phyloP scores from a whole-genome alignment of 1,284 basidiomycete species.

The Trametes sp. region DNA sequence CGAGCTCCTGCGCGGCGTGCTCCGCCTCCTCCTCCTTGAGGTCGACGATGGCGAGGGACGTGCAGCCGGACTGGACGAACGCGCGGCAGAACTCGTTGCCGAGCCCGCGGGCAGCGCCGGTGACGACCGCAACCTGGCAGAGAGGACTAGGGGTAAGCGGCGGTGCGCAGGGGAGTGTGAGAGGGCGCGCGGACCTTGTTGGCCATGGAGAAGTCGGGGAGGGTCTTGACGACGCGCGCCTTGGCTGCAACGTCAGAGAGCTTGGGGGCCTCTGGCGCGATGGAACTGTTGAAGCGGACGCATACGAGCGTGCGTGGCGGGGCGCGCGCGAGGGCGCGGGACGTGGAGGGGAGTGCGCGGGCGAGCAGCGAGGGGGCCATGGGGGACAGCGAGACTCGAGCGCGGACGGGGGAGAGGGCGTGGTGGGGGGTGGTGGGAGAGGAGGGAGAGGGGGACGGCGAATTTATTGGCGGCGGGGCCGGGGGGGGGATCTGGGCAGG shows the following conservation, averaged over 20 bases:
- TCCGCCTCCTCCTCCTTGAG: constrained; percentile 79
- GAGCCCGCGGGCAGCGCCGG: constrained; percentile 92
- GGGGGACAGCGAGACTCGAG: constrained; percentile 21
- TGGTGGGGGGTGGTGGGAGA: constrained; percentile 22
- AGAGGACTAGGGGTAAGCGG: neutral
- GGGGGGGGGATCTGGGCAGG: constrained; percentile 15
- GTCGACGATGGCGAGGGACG: constrained; percentile 85
- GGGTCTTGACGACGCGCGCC: constrained; percentile 47
- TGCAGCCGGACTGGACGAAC: constrained; percentile 89
- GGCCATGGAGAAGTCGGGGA: constrained; percentile 73
- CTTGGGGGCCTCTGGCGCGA: constrained; percentile 9
- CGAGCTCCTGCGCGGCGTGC: constrained; percentile 78
- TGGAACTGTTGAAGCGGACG: constrained; percentile 36
- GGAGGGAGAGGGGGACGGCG: constrained; percentile 16
- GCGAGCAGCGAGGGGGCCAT: constrained; percentile 30
- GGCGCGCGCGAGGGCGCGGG: constrained; percentile 26
- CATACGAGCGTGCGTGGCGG: constrained; percentile 31
- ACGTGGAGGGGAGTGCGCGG: constrained; percentile 25
- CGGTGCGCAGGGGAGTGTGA: constrained; percentile 3
- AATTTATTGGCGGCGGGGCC: constrained; percentile 31
- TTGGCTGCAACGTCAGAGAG: constrained; percentile 36
- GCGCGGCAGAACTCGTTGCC: constrained; percentile 91
- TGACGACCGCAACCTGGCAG: constrained; percentile 86
- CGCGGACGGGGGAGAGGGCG: constrained; percentile 12
- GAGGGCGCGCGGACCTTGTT: constrained; percentile 58